Evolutionary conservation across 176 grass and related monocot genomes (phyloP), one percentile per base, ranked within the genome.

Genomic region (Oropetium thomaeum): DNA sequence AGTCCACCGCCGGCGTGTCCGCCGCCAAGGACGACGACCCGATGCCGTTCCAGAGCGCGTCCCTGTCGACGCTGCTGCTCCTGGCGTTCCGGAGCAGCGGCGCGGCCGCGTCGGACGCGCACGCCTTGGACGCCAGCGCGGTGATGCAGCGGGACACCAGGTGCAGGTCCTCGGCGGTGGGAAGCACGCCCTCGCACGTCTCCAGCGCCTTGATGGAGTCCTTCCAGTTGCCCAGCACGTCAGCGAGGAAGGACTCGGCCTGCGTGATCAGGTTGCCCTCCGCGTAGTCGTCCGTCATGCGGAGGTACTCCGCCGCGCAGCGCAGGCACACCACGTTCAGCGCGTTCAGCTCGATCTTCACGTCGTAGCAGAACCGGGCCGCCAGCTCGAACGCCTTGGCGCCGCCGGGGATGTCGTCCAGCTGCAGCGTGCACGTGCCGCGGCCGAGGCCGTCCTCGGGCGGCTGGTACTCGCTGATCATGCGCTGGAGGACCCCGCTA

Each of bases 251-350:
- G 20, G 82, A 81, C 78, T 93, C 93, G 20, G 93, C 74, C 73
- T 79, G 90, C 34, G 87, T 69, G 43, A 97, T 93, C 12, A 97
- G 88, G 84, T 97, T 97, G 34, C 87, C 85, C 67, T 89, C 75
- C 13, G 84, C 88, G 65, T 90, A 86, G 47, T 97, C 90, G 81
- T 97, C 93, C 16, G 87, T 93, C 93, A 97, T 97, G 44, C 67
- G 74, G 8, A 97, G 86, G 83, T 86, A 90, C 77, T 90, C 84
- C 8, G 93, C 87, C 15, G 93, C 87, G 71, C 93, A 97, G 0
- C 87, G 87, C 34, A 93, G 70, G 69, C 76, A 75, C 62, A 97
- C 89, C 52, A 93, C 90, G 67, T 97, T 97, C 23, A 44, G 81
- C 42, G 87, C 70, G 81, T 85, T 97, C 12, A 97, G 85, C 69